Conservation (phyloP, 2,329 filamentous ascomycete species). For the Epicoccum nigrum region DNA sequence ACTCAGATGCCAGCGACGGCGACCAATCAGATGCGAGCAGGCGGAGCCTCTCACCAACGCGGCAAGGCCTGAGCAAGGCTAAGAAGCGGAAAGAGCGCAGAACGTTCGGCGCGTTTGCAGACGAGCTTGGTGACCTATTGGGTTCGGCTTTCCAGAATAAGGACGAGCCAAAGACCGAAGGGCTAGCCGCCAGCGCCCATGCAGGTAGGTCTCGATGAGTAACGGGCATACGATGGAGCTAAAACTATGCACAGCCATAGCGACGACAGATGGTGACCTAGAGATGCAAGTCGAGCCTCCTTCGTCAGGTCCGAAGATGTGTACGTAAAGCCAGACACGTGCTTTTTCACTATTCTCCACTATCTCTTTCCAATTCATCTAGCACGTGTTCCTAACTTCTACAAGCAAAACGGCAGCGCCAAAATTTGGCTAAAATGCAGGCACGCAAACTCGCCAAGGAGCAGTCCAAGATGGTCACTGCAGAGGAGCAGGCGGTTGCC, state of each 20-base stretch:
- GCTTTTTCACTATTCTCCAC: neutral
- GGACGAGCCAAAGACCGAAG: constrained; percentile 1
- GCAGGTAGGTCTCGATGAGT: constrained; percentile 16
- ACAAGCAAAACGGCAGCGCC: constrained; percentile 26
- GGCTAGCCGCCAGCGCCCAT: constrained; percentile 1
- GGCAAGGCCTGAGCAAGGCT: constrained; percentile 19
- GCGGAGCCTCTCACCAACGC: constrained; percentile 25
- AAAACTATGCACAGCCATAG: neutral
- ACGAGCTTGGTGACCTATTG: constrained; percentile 26
- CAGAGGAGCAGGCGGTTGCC: constrained; percentile 20
- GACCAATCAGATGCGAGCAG: constrained; percentile 34
- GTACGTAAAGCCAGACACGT: constrained; percentile 10
- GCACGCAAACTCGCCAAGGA: constrained; percentile 19
- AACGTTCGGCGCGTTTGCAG: constrained; percentile 28
- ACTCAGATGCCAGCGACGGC: constrained; percentile 28
- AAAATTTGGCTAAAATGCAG: constrained; percentile 29
- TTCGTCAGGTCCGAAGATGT: constrained; percentile 25
- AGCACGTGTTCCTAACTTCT: neutral
- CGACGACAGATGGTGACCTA: constrained; percentile 11
- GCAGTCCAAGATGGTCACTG: constrained; percentile 14
- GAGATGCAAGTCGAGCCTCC: constrained; percentile 19
- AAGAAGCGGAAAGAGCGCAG: constrained; percentile 28
- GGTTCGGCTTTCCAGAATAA: constrained; percentile 24
- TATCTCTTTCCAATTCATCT: neutral
- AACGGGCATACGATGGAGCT: neutral